Conservation (phyloP, 495 filamentous ascomycete species). For the Physcia stellaris region DNA sequence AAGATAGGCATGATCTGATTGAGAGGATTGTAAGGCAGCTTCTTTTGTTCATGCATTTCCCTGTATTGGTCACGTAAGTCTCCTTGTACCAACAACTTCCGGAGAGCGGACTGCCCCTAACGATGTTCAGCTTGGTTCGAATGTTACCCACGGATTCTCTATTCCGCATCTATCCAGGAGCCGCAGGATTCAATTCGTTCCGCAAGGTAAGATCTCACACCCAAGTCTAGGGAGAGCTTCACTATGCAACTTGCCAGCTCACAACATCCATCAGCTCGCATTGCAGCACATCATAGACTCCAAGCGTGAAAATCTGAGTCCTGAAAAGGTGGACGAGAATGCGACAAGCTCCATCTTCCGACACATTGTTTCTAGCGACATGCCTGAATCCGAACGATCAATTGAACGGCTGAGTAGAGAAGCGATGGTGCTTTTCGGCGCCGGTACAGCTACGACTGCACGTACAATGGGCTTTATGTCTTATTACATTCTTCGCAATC, state of each 20-base stretch:
- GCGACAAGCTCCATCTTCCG: slow-evolving; percentile 12
- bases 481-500: slow-evolving; percentile 18
- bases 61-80: slow-evolving; percentile 4
- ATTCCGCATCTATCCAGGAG: too few relatives aligned
- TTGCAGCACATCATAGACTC: not conserved
- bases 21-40: not conserved
- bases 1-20: slow-evolving; percentile 1
- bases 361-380: slow-evolving; percentile 15
- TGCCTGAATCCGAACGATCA: slow-evolving; percentile 19
- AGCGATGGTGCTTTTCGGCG: slow-evolving; percentile 16
- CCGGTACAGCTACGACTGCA: slow-evolving; percentile 18
- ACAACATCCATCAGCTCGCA: too few relatives aligned
- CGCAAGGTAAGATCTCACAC: too few relatives aligned
- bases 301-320: not conserved
- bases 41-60: not conserved
- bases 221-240: too few relatives aligned
- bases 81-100: too few relatives aligned
- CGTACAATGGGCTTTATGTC: slow-evolving; percentile 15
- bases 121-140: too few relatives aligned
- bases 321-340: not conserved
- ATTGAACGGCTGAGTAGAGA: slow-evolving; percentile 17
- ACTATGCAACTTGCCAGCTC: too few relatives aligned
- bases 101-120: too few relatives aligned
- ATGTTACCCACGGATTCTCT: too few relatives aligned
- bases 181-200: too few relatives aligned